phyloP scores from a whole-genome alignment of 352 stramenopile species.

The Phytophthora foliorum region DNA sequence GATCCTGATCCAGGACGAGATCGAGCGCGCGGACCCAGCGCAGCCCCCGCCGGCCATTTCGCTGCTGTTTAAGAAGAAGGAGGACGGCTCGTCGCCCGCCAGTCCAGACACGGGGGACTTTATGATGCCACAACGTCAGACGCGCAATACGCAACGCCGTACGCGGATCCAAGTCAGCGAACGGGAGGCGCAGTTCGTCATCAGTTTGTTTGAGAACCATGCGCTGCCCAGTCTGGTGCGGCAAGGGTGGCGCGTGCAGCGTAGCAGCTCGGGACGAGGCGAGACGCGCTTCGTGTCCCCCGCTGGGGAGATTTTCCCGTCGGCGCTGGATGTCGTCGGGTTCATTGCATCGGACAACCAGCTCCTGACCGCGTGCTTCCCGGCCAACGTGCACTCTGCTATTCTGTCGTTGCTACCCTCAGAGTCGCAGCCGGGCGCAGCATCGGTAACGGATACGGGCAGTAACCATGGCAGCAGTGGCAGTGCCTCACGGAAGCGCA shows the following conservation, averaged over 20 bases:
- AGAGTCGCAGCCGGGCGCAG: conserved; percentile 28
- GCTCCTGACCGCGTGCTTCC: conserved; percentile 72
- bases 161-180: conserved; percentile 70
- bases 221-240: conserved; percentile 70
- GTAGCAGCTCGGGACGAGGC: conserved; percentile 36
- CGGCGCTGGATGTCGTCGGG: conserved; percentile 75
- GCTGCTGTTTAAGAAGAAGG: conserved; percentile 39
- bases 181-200: conserved; percentile 78
- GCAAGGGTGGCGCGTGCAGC: conserved; percentile 73
- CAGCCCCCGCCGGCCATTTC: conserved; percentile 49
- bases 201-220: conserved; percentile 85
- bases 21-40: conserved; percentile 78
- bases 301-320: conserved; percentile 59
- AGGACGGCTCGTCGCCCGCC: conserved; percentile 24
- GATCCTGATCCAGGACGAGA: conserved; percentile 89
- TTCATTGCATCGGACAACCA: conserved; percentile 76
- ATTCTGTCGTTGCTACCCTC: conserved; percentile 73
- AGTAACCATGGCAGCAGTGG: conserved; percentile 24
- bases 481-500: conserved; percentile 34
- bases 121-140: conserved; percentile 25
- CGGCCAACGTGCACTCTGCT: conserved; percentile 73
- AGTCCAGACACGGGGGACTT: conserved; percentile 39
- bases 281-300: conserved; percentile 42
- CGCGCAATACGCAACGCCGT: conserved; percentile 11
- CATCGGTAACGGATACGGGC: conserved; percentile 13